Evolutionary conservation across 2,329 filamentous ascomycete species (phyloP).

Genomic region (Phaeomoniella chlamydospora): DNA sequence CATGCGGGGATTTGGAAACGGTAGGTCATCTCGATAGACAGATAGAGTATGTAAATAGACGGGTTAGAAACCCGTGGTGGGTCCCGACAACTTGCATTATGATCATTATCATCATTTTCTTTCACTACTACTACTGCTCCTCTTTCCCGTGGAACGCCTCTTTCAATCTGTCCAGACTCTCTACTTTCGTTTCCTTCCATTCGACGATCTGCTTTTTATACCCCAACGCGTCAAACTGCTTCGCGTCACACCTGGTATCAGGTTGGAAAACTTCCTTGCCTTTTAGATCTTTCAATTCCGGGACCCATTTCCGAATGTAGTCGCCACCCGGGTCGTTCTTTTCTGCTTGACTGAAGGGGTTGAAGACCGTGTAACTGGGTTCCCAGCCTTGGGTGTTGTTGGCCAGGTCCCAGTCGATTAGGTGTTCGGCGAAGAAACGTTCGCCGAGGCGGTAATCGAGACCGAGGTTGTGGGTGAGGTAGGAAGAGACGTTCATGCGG

Average conservation of each 20-base stretch:
- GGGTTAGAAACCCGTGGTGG: too few species aligned
- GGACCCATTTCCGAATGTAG: constrained; percentile 65
- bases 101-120: too few species aligned
- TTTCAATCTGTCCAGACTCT: constrained; percentile 53
- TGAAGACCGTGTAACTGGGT: constrained; percentile 50
- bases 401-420: constrained; percentile 23
- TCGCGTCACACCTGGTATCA: constrained; percentile 24
- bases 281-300: constrained; percentile 47
- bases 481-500: constrained; percentile 34
- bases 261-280: constrained; percentile 39
- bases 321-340: constrained; percentile 60
- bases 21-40: too few species aligned
- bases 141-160: too few species aligned
- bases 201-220: constrained; percentile 59
- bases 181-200: constrained; percentile 51
- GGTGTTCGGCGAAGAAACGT: constrained; percentile 34
- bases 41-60: too few species aligned
- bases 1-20: too few species aligned
- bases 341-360: constrained; percentile 61
- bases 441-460: constrained; percentile 35
- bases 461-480: constrained; percentile 33
- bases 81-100: too few species aligned
- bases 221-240: constrained; percentile 42
- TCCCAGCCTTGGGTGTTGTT: constrained; percentile 40
- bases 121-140: too few species aligned